Evolutionary conservation across 202 grass and related monocot genomes (phyloP), one percentile per base, ranked within the genome.

Genomic region (Zizania palustris): DNA sequence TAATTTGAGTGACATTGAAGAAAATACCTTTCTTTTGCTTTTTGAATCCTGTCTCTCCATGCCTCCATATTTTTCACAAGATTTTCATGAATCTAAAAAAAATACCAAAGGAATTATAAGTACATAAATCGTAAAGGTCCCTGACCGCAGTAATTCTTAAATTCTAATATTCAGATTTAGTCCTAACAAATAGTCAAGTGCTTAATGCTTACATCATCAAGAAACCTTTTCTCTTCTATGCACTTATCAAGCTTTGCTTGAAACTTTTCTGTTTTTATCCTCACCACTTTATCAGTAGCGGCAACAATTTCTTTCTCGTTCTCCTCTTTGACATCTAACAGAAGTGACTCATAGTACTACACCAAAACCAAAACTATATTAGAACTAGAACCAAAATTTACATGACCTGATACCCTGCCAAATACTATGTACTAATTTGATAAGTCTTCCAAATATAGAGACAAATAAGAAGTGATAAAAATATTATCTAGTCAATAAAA

Each of bases 341-440:
- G 71, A 84, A 92, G 77, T 57, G 89, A 85, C 70, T 98, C 95
- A 56, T 86, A 98, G 60, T 98, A 88, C 95, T 98, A 80, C 36
- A 85, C 34, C 56, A 67, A 37, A 92, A 82, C 11, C 48, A 67
- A 55, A 20, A 86, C 89, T 98, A 80, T 36, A 84, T 28, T 78
- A 80, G 46, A 53, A 85, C 34, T 50, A 64, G 81, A 66, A 58
- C 59, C 6, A 75, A 12, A 50, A 81, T 50, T 65, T 11, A 67
- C 18, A 69, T 35, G 12, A 48, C n/a, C 28, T 28, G 28, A 28
- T 28, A 28, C 28, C 28, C 28, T 28, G 0, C 28, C 41, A 80
- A 72, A 80, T 68, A 68, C 41, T 50, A 2, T 28, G 60, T 63
- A 6, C n/a, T 5, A 84, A 78, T 74, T 53, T 51, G 38, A 43